Evolutionary conservation across 2,329 filamentous ascomycete species (phyloP).

Genomic region (Coniochaeta prunicola): DNA sequence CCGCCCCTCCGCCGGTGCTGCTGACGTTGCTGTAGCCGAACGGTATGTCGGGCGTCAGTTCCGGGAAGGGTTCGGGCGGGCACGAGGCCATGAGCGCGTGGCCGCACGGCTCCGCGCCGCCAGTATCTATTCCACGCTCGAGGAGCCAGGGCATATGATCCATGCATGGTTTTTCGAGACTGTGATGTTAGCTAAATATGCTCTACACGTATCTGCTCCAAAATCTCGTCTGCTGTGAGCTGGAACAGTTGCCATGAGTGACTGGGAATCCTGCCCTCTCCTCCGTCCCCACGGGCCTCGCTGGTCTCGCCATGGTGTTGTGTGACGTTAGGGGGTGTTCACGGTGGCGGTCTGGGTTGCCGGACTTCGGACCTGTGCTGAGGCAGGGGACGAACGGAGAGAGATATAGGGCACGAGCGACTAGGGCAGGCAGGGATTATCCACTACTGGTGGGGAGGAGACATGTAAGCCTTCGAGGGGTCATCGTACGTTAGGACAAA

Average conservation of each 20-base stretch:
- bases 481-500: conserved; percentile 82
- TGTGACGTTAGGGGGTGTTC: neutral
- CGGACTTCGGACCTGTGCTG: neutral
- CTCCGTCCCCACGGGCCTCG: neutral
- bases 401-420: neutral
- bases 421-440: neutral
- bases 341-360: neutral
- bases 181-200: conserved; percentile 34
- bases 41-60: conserved; percentile 41
- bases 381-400: neutral
- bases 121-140: conserved; percentile 48
- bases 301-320: neutral
- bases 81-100: conserved; percentile 93
- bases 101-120: conserved; percentile 62
- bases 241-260: neutral
- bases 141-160: conserved; percentile 78
- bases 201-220: conserved; percentile 3
- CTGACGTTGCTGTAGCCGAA: conserved; percentile 39
- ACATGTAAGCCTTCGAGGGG: conserved; percentile 57
- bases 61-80: conserved; percentile 59
- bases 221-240: neutral
- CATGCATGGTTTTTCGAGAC: conserved; percentile 88
- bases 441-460: conserved; percentile 48
- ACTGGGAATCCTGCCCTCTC: neutral
- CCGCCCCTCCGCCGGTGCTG: conserved; percentile 16